phyloP scores from a whole-genome alignment of 2,329 filamentous ascomycete species.

The Ceratocystis destructans region DNA sequence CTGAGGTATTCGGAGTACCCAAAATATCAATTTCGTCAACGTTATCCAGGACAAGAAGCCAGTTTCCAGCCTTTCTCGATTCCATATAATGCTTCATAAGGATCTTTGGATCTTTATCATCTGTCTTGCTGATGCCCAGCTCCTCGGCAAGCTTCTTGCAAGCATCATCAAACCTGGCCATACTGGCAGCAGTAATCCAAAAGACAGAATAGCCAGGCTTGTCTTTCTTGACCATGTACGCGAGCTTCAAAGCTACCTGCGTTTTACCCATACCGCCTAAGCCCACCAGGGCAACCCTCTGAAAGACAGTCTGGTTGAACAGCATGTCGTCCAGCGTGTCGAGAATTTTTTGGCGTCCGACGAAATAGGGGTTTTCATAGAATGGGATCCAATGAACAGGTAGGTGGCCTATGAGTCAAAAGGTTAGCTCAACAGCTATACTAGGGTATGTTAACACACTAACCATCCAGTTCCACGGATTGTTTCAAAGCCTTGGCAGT shows the following conservation, averaged over 20 bases:
- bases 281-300: not conserved
- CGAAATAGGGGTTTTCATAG: not conserved
- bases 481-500: not conserved
- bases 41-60: conserved; percentile 23
- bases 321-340: not conserved
- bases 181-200: conserved; percentile 2
- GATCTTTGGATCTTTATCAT: conserved; percentile 5
- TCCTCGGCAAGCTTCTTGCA: not conserved
- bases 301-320: not conserved
- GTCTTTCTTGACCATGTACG: not conserved
- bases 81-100: conserved; percentile 19
- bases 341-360: not conserved
- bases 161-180: not conserved
- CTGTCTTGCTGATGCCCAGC: not conserved
- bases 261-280: not conserved
- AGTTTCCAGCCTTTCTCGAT: conserved; percentile 20
- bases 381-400: not conserved
- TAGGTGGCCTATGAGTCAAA: not conserved
- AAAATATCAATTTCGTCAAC: conserved; percentile 20
- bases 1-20: not conserved
- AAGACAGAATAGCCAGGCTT: not conserved
- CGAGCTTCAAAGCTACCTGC: not conserved
- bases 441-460: not conserved
- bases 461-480: not conserved
- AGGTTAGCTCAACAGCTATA: not conserved